phyloP scores from a whole-genome alignment of 2,329 filamentous ascomycete genomes.

The Harringtonia aguacate region DNA sequence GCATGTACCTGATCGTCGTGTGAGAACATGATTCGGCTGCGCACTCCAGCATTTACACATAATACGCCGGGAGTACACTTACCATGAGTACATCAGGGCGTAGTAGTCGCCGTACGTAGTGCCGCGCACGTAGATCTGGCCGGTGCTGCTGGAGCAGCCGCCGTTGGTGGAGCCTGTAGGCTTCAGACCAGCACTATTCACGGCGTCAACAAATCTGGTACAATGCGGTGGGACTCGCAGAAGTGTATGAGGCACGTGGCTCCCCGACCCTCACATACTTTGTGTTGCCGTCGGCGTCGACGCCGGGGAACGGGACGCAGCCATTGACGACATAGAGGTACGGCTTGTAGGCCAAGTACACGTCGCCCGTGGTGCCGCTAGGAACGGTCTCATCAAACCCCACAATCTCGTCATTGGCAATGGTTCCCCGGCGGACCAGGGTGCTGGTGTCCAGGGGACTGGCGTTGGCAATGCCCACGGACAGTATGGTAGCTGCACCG shows the following conservation, averaged over 20 bases:
- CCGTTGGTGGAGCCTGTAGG: conserved; percentile 18
- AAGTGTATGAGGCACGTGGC: not conserved
- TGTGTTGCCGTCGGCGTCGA: conserved; percentile 46
- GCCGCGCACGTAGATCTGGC: conserved; percentile 27
- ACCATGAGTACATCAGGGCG: conserved; percentile 31
- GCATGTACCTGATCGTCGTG: conserved; percentile 22
- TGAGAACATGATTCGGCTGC: not conserved
- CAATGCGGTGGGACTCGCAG: not conserved
- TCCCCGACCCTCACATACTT: conserved; percentile 26
- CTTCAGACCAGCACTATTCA: conserved; percentile 21
- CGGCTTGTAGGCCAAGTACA: conserved; percentile 47
- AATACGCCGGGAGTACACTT: not conserved
- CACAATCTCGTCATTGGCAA: conserved; percentile 27
- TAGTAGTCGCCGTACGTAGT: conserved; percentile 17
- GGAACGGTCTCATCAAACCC: conserved; percentile 44
- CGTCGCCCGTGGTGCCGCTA: conserved; percentile 26
- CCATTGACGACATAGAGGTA: conserved; percentile 43
- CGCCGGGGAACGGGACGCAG: conserved; percentile 52
- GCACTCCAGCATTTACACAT: no score
- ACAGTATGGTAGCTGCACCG: conserved; percentile 1
- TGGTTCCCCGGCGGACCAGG: conserved; percentile 15
- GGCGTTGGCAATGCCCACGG: not conserved
- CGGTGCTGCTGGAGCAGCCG: conserved; percentile 22
- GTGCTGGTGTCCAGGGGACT: conserved; percentile 7
- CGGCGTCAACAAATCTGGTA: no score